A percentile compares a stretch with the other conserved stretches of the same genome.
Evolutionary conservation across 768 basidiomycete species (phyloP).

Genomic region (Podaxis mareebaensis): DNA sequence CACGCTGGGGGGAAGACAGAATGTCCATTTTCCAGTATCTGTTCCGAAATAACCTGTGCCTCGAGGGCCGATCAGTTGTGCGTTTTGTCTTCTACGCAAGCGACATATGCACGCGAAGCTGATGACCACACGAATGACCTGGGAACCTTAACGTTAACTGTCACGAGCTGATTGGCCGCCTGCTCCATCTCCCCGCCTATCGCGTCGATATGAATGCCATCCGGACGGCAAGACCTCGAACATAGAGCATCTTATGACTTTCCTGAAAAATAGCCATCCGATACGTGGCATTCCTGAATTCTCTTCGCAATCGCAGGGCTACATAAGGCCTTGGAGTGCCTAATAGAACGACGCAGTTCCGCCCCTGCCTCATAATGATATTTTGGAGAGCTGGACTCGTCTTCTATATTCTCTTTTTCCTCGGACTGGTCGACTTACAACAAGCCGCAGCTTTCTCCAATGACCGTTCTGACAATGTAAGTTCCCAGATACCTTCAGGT

Average conservation of each 20-base stretch:
- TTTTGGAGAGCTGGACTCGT: conserved; percentile 12
- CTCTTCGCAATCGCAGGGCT: neutral
- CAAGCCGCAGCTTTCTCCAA: conserved; percentile 33
- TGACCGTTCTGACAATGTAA: conserved; percentile 38
- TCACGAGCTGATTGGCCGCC: conserved; percentile 10
- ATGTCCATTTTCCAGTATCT: neutral
- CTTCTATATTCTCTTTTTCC: conserved; percentile 14
- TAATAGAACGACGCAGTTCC: neutral
- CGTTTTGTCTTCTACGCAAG: conserved; percentile 1
- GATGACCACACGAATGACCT: neutral
- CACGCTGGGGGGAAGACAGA: neutral
- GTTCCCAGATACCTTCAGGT: conserved; percentile 10
- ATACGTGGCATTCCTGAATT: conserved; percentile 8
- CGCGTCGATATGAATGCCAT: conserved; percentile 7
- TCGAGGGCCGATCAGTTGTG: conserved; percentile 1
- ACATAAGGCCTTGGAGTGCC: conserved; percentile 2
- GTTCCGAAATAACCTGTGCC: neutral
- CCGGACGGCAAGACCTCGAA: conserved; percentile 6
- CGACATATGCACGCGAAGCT: conserved; percentile 5
- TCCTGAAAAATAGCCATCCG: neutral
- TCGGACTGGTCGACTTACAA: conserved; percentile 20
- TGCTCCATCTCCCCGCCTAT: conserved; percentile 3
- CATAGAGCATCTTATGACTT: conserved; percentile 13
- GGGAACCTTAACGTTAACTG: conserved; percentile 7
- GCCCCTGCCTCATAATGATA: conserved; percentile 8